Evolutionary conservation across 441 rosid species (phyloP).

Genomic region (Erysimum cheiri): DNA sequence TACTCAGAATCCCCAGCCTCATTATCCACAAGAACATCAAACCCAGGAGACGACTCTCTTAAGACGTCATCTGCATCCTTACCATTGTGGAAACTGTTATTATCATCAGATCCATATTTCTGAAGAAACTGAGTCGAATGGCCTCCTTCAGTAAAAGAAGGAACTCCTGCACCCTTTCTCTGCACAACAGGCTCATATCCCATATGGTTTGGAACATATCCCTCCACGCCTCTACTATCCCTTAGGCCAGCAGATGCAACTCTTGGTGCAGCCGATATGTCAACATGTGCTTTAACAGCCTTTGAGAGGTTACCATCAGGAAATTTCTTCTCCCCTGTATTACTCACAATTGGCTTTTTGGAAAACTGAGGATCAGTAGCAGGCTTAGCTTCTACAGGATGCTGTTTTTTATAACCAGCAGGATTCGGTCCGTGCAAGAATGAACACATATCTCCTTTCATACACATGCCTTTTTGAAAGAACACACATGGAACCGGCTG

Average conservation of each 20-base stretch:
- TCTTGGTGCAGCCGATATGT: conserved; percentile 47
- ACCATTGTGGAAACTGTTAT: conserved; percentile 53
- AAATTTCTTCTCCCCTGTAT: conserved; percentile 50
- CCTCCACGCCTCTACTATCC: conserved; percentile 48
- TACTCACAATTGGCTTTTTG: conserved; percentile 50
- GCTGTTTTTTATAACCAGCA: conserved; percentile 50
- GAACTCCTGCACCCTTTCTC: conserved; percentile 45
- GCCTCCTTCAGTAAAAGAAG: conserved; percentile 53
- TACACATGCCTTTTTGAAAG: conserved; percentile 82
- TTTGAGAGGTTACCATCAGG: conserved; percentile 42
- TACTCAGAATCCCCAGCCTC: conserved; percentile 72
- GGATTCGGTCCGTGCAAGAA: conserved; percentile 71
- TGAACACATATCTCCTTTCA: conserved; percentile 87
- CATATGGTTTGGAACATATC: conserved; percentile 45
- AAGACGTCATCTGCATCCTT: conserved; percentile 74
- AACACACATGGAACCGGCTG: conserved; percentile 81
- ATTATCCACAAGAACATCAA: conserved; percentile 94
- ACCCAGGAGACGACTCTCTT: conserved; percentile 95
- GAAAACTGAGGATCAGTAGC: conserved; percentile 47
- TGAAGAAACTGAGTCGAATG: conserved; percentile 57
- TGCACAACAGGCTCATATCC: conserved; percentile 51
- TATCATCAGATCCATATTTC: conserved; percentile 58
- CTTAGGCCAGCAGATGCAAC: conserved; percentile 44
- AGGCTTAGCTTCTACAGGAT: conserved; percentile 41
- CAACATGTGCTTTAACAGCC: conserved; percentile 44